Conservation (phyloP, 2,329 filamentous ascomycete genomes). For the Penicillium sp. region DNA sequence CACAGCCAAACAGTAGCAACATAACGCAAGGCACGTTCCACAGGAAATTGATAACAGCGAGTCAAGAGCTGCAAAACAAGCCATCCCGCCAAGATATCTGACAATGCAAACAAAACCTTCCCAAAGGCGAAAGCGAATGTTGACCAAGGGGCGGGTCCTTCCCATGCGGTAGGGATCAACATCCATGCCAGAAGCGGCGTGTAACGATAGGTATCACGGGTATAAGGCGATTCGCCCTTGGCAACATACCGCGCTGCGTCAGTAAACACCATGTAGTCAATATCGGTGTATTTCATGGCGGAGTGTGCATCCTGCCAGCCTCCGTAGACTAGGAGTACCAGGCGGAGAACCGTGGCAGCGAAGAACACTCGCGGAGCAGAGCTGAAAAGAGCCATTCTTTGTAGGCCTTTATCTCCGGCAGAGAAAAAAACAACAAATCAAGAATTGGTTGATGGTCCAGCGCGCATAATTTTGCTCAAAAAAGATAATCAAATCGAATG, state of each 20-base stretch:
- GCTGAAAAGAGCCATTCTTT: slow-evolving; percentile 30
- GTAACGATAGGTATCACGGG: slow-evolving; percentile 92
- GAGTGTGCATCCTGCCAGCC: slow-evolving; percentile 90
- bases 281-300: slow-evolving; percentile 95
- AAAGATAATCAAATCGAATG: neutral
- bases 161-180: slow-evolving; percentile 74
- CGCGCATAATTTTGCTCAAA: slow-evolving; percentile 7
- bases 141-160: slow-evolving; percentile 24
- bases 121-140: slow-evolving; percentile 67
- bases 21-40: slow-evolving; percentile 66
- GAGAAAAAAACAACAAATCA: neutral
- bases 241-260: slow-evolving; percentile 81
- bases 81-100: slow-evolving; percentile 83
- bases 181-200: slow-evolving; percentile 93
- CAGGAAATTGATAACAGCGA: slow-evolving; percentile 49
- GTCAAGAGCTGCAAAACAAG: slow-evolving; percentile 63
- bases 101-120: slow-evolving; percentile 80
- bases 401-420: neutral
- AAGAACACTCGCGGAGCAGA: slow-evolving; percentile 37
- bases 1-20: slow-evolving; percentile 82
- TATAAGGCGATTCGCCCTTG: slow-evolving; percentile 73
- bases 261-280: slow-evolving; percentile 98
- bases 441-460: neutral
- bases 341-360: slow-evolving; percentile 62
- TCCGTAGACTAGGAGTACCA: slow-evolving; percentile 78